A percentile compares a stretch with the other conserved stretches of the same genome.
Conservation (phyloP, 331 rosid genomes). For the Phaseolus coccineus region DNA sequence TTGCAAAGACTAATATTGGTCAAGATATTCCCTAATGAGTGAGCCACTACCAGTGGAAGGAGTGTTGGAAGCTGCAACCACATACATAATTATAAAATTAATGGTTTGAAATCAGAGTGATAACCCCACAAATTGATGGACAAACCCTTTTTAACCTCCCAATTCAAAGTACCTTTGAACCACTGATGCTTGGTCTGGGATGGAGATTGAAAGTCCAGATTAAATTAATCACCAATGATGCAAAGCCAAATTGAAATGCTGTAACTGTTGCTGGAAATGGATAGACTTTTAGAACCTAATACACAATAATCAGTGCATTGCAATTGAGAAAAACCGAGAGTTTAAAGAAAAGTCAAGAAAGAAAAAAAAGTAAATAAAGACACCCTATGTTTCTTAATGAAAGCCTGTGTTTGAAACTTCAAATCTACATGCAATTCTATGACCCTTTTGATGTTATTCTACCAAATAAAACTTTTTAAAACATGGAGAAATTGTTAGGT, state of each 20-base stretch:
- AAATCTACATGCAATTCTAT: background rate
- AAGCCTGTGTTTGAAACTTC: background rate
- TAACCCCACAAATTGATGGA: conserved; percentile 8
- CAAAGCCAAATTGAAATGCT: conserved; percentile 72
- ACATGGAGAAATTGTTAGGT: too few relatives aligned
- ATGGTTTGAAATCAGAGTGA: conserved; percentile 23
- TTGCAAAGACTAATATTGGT: conserved; percentile 84
- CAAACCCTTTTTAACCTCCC: conserved; percentile 20
- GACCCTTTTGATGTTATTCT: background rate
- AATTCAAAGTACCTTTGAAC: conserved; percentile 62
- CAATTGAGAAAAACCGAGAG: conserved; percentile 49
- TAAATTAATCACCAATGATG: conserved; percentile 60
- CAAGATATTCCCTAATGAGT: conserved; percentile 81
- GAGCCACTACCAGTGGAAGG: conserved; percentile 77
- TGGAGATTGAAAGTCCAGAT: conserved; percentile 75
- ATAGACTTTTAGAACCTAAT: conserved; percentile 92
- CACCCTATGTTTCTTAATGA: conserved; percentile 24
- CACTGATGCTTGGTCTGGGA: conserved; percentile 63
- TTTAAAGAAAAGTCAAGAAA: background rate
- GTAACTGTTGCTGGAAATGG: conserved; percentile 97
- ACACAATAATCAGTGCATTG: conserved; percentile 51
- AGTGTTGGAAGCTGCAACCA: conserved; percentile 61
- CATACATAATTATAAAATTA: background rate
- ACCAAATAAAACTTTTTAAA: too few relatives aligned
- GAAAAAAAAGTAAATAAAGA: too few relatives aligned